These are phyloP conservation scores for Scytalidium lignicola DNA, from an alignment of 2,329 filamentous ascomycete species.

Conservation along the genomic window DNA sequence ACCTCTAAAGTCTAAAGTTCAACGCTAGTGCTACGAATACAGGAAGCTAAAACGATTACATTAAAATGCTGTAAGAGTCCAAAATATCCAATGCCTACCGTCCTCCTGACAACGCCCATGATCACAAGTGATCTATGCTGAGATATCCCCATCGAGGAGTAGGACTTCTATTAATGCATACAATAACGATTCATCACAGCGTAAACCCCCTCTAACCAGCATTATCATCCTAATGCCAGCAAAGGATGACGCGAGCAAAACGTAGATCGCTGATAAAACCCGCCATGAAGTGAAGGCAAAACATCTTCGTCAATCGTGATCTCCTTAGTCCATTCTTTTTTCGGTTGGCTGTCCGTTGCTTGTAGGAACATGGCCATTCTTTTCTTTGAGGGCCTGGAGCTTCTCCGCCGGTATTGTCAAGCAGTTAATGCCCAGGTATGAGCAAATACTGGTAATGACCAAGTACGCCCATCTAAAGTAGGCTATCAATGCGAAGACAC, in stretches of 20 bases:
- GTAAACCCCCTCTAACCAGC: background rate
- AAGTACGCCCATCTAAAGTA: conserved; percentile 93
- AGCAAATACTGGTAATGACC: conserved; percentile 86
- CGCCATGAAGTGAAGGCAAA: background rate
- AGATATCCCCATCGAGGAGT: background rate
- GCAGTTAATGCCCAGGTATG: conserved; percentile 89
- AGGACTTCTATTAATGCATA: background rate
- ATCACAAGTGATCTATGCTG: background rate
- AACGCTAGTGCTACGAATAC: background rate
- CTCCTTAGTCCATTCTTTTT: conserved; percentile 21
- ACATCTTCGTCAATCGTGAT: background rate
- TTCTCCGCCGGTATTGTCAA: conserved; percentile 72
- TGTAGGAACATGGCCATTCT: conserved; percentile 17
- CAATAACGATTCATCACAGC: background rate
- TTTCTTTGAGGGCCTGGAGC: conserved; percentile 19
- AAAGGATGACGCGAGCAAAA: background rate
- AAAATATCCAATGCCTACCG: background rate
- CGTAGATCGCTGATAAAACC: background rate
- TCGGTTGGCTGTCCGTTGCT: conserved; percentile 16
- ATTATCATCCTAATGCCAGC: background rate
- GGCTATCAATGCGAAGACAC: conserved; percentile 74
- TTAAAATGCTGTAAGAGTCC: background rate
- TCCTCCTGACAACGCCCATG: background rate
- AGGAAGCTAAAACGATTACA: background rate
- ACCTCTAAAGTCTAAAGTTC: background rate